These are phyloP conservation scores for Boletus rufocinnamomeus DNA, from an alignment of 768 basidiomycete species.

Conservation along the genomic window DNA sequence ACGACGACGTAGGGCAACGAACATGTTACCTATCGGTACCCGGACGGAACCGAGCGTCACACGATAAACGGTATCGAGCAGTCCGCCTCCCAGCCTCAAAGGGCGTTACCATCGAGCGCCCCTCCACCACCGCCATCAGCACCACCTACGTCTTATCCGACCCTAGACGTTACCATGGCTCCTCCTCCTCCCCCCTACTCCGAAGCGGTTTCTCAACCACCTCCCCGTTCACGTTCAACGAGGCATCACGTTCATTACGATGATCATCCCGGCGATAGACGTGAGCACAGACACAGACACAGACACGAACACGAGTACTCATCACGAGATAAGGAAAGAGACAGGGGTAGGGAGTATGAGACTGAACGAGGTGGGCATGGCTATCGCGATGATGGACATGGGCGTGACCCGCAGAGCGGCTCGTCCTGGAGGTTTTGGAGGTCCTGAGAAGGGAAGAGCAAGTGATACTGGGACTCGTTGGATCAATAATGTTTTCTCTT, in stretches of 20 bases:
- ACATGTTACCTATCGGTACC: slow-evolving; percentile 62
- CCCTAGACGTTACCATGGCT: not conserved
- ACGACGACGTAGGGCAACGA: slow-evolving; percentile 62
- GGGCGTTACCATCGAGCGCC: slow-evolving; percentile 13
- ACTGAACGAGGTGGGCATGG: not conserved
- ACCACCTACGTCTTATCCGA: slow-evolving; percentile 1
- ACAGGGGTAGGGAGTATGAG: slow-evolving; percentile 10
- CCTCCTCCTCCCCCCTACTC: slow-evolving; percentile 29
- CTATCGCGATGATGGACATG: slow-evolving; percentile 8
- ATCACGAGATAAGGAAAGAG: slow-evolving; percentile 10
- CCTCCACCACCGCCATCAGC: not conserved
- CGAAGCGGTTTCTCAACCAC: slow-evolving; percentile 14
- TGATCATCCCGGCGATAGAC: slow-evolving; percentile 13
- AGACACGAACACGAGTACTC: slow-evolving; percentile 15
- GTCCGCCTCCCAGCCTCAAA: slow-evolving; percentile 14
- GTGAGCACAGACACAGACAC: slow-evolving; percentile 16
- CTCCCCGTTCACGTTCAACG: slow-evolving; percentile 21
- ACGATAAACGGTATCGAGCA: slow-evolving; percentile 70
- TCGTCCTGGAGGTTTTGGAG: slow-evolving; percentile 19
- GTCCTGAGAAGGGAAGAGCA: slow-evolving; percentile 6
- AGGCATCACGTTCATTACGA: slow-evolving; percentile 19
- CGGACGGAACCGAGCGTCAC: slow-evolving; percentile 65
- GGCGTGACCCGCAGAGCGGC: slow-evolving; percentile 3
- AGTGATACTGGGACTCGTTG: not conserved
- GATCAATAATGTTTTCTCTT: not conserved